Evolutionary conservation across 805 yeast species (phyloP).

Genomic region (Nakazawaea ishiwadae): DNA sequence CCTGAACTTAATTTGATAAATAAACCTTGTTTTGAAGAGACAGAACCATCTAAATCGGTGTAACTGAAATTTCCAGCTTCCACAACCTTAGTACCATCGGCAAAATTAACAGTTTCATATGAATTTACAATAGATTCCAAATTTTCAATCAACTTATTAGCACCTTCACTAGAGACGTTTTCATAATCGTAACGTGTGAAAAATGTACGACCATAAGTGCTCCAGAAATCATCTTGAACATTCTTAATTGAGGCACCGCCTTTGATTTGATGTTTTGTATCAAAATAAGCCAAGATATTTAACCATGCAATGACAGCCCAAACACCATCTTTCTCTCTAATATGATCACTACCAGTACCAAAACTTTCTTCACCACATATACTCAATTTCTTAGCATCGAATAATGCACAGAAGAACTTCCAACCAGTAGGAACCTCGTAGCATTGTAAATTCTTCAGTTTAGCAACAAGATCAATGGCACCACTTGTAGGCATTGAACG

Average conservation of each 20-base stretch:
- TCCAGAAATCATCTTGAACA: slow-evolving; percentile 86
- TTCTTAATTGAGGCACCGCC: slow-evolving; percentile 62
- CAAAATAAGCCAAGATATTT: slow-evolving; percentile 85
- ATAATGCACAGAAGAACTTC: slow-evolving; percentile 95
- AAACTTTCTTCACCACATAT: slow-evolving; percentile 98
- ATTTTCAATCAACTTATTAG: slow-evolving; percentile 57
- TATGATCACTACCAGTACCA: slow-evolving; percentile 97
- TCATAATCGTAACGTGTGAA: slow-evolving; percentile 96
- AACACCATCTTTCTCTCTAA: slow-evolving; percentile 95
- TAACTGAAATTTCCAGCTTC: slow-evolving; percentile 89
- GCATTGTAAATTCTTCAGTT: slow-evolving; percentile 61
- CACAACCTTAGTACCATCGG: slow-evolving; percentile 46
- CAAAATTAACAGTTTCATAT: slow-evolving; percentile 45
- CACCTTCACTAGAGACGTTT: slow-evolving; percentile 72
- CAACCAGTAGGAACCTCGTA: slow-evolving; percentile 99
- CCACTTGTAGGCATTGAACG: slow-evolving; percentile 97
- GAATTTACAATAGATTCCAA: slow-evolving; percentile 36
- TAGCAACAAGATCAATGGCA: slow-evolving; percentile 90
- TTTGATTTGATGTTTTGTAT: slow-evolving; percentile 40
- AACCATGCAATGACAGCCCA: slow-evolving; percentile 99
- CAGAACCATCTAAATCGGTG: slow-evolving; percentile 92
- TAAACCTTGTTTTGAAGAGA: slow-evolving; percentile 83
- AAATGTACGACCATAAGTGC: slow-evolving; percentile 91
- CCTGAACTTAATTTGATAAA: slow-evolving; percentile 79
- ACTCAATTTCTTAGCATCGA: slow-evolving; percentile 88